Base-by-base conservation (phyloP, 129 eudicot species). In the Flaveria bidentis region DNA sequence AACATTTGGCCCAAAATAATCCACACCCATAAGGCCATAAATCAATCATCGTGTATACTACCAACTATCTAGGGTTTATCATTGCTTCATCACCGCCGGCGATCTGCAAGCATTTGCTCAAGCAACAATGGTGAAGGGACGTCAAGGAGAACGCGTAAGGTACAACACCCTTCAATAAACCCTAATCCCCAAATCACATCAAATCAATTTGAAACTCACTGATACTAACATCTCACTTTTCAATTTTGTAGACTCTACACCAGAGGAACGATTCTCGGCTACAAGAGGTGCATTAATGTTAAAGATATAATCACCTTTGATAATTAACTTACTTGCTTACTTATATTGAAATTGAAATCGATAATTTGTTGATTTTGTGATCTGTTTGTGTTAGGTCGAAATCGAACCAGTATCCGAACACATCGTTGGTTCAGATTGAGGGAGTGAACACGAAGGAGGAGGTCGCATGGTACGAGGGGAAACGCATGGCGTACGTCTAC, bases 61-160 rank as follows among this genome's bases (percentile, higher is more conserved):
- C 5, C 41, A 36, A 6, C 6, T 8, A 44, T 36, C 75, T 86
- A 86, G 90, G 90, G 87, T 86, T 86, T 83, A 67, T 73, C 41
- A 30, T 28, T 25, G 65, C 76, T 71, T 60, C 84, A 11, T 70
- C 78, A 50, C 13, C 30, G 57, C 75, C 58, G 75, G 33, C 83
- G 23, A 42, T 65, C 82, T 16, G 74, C 17, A 73, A 62, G 74
- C n/a, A 65, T 65, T 41, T 46, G 56, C 74, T 73, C 33, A 76
- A 23, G 83, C 20, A 63, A 67, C 83, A 79, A 93, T 90, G 98
- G 98, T 88, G 87, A 93, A 93, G 75, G 98, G 90, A 22, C 86
- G 98, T 41, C 96, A 93, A 85, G 98, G 98, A 52, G 98, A 93
- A 76, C 91, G 98, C 45, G 89, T 88, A 82, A 93, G 96, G 96